Percentiles rank a stretch among this genome's conserved stretches.
Conservation (phyloP, 176 grass and related monocot genomes). For the Typha latifolia region DNA sequence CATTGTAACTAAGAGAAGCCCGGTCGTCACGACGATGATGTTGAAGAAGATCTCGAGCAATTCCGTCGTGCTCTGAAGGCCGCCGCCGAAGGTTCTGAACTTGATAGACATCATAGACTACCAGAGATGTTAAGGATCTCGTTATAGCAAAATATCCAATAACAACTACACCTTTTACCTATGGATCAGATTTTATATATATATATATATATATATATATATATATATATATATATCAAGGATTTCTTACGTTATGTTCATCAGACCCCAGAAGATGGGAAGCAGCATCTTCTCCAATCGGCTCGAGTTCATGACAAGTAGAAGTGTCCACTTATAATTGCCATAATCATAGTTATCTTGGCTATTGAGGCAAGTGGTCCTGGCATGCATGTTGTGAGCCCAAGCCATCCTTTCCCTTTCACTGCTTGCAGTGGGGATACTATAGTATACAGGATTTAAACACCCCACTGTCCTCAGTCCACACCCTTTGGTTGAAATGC, state of each 20-base stretch:
- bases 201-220: not conserved
- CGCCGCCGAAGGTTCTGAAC: conserved; percentile 64
- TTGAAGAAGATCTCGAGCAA: conserved; percentile 97
- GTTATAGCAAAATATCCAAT: not conserved
- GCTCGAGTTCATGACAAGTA: conserved; percentile 60
- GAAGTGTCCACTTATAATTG: conserved; percentile 70
- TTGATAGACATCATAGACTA: not conserved
- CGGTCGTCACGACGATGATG: conserved; percentile 69
- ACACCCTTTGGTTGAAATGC: conserved; percentile 25
- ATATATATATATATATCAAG: not conserved
- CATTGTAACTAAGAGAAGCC: conserved; percentile 71
- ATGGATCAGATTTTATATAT: not conserved
- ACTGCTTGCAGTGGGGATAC: not conserved
- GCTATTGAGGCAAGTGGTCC: conserved; percentile 37
- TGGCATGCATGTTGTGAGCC: conserved; percentile 32
- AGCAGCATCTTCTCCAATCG: conserved; percentile 74
- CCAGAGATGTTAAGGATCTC: not conserved
- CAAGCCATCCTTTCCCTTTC: conserved; percentile 36
- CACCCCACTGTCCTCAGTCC: conserved; percentile 32
- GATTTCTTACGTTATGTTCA: conserved; percentile 56
- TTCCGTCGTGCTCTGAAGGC: conserved; percentile 77
- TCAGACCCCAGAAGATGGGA: conserved; percentile 94
- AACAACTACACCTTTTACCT: not conserved
- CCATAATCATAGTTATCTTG: conserved; percentile 62
- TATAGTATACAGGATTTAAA: conserved; percentile 51